Evolutionary conservation across 352 stramenopile species (phyloP).

Genomic region (Globisporangium acanthophoron): DNA sequence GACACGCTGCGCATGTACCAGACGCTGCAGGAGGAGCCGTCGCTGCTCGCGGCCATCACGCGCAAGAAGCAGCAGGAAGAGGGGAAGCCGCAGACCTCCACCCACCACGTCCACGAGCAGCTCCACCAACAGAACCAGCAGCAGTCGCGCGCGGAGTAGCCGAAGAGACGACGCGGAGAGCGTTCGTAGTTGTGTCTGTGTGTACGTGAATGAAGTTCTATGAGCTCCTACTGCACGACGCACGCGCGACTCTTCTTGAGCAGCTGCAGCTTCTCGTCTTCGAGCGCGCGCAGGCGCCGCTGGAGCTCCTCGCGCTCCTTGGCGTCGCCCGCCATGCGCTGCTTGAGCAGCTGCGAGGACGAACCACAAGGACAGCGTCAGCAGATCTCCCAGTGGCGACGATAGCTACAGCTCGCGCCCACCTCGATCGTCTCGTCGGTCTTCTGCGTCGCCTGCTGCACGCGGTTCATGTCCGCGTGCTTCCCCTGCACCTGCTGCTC

Average conservation of each 20-base stretch:
- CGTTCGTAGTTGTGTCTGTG: neutral
- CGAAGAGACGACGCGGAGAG: neutral
- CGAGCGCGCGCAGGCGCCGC: conserved; percentile 33
- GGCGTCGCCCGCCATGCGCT: conserved; percentile 34
- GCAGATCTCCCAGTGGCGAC: neutral
- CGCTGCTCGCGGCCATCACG: conserved; percentile 50
- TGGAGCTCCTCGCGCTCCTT: conserved; percentile 58
- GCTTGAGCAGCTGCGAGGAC: conserved; percentile 33
- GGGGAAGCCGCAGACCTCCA: neutral
- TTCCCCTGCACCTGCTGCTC: conserved; percentile 28
- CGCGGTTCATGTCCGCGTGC: conserved; percentile 21
- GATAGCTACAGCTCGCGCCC: neutral
- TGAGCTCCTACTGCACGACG: conserved; percentile 30
- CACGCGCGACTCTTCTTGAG: conserved; percentile 54
- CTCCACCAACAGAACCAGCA: conserved; percentile 1
- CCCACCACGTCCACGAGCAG: neutral
- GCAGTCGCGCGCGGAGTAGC: neutral
- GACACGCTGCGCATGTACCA: conserved; percentile 57
- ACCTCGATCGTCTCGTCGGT: conserved; percentile 56
- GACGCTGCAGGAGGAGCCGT: conserved; percentile 34
- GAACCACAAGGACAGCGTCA: neutral
- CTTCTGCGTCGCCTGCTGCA: conserved; percentile 26
- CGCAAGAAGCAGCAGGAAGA: conserved; percentile 28
- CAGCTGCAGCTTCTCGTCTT: conserved; percentile 55
- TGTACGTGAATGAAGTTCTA: neutral